phyloP scores from a whole-genome alignment of 1,139 yeast species.

The Candida dubliniensis region DNA sequence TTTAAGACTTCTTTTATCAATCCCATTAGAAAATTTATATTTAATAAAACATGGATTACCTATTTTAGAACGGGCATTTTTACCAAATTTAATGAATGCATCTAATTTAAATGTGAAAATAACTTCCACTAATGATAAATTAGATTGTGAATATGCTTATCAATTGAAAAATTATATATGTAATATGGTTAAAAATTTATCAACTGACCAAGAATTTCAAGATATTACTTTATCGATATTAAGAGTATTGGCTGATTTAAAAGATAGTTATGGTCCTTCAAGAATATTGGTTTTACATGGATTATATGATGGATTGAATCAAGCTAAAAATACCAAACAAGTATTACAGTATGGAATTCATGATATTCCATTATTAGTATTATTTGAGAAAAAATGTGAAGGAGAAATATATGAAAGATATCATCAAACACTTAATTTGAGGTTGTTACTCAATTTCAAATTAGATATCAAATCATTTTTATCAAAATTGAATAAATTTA shows the following conservation, averaged over 20 bases:
- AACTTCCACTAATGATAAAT: constrained; percentile 20
- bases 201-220: constrained; percentile 26
- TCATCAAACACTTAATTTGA: constrained; percentile 51
- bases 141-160: constrained; percentile 60
- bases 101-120: constrained; percentile 51
- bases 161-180: constrained; percentile 48
- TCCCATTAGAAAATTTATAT: constrained; percentile 50
- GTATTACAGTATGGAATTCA: constrained; percentile 29
- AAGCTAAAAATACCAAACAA: constrained; percentile 18
- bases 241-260: constrained; percentile 44
- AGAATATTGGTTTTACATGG: constrained; percentile 65
- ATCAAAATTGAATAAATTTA: constrained; percentile 37
- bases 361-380: constrained; percentile 33
- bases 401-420: constrained; percentile 55
- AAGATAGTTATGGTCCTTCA: constrained; percentile 68
- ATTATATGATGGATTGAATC: constrained; percentile 48
- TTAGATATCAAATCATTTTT: constrained; percentile 25
- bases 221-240: constrained; percentile 33
- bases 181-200: constrained; percentile 41
- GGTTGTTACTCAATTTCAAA: constrained; percentile 37
- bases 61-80: constrained; percentile 51
- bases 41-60: constrained; percentile 49
- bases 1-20: constrained; percentile 53
- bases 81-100: constrained; percentile 69
- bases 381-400: constrained; percentile 59